Conservation (phyloP, 352 stramenopile genomes). For the Pythium vanterpoolii region DNA sequence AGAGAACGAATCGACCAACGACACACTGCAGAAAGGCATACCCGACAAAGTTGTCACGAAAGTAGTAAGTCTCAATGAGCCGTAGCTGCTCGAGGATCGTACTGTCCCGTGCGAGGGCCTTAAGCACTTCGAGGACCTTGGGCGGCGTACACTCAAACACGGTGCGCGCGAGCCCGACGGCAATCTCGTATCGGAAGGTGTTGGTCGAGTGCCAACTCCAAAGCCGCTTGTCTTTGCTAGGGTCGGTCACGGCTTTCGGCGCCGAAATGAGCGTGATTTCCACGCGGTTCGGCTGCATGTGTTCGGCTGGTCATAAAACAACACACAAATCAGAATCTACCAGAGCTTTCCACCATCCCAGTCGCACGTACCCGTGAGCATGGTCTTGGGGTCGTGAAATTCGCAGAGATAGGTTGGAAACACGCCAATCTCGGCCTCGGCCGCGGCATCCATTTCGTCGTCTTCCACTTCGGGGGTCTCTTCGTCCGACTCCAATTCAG, state of each 20-base stretch:
- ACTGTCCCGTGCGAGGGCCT: conserved; percentile 45
- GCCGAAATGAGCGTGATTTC: conserved; percentile 44
- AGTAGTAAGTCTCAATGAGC: conserved; percentile 71
- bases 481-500: conserved; percentile 27
- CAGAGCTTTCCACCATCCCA: conserved; percentile 2
- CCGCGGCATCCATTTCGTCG: conserved; percentile 28
- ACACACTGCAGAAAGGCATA: conserved; percentile 8
- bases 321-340: neutral
- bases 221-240: conserved; percentile 20
- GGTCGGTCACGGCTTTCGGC: conserved; percentile 21
- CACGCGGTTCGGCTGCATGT: conserved; percentile 55
- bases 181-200: conserved; percentile 68
- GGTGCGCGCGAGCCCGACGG: conserved; percentile 44
- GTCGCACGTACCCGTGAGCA: conserved; percentile 49
- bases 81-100: conserved; percentile 47
- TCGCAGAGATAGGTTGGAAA: conserved; percentile 74
- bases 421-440: conserved; percentile 27
- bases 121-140: conserved; percentile 55
- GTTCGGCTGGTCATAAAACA: conserved; percentile 42
- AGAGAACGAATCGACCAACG: neutral
- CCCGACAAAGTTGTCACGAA: conserved; percentile 55
- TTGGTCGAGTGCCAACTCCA: conserved; percentile 31
- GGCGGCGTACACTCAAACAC: conserved; percentile 66
- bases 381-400: conserved; percentile 68
- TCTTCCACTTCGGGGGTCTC: conserved; percentile 23